Base-by-base conservation (phyloP, 768 basidiomycete genomes). In the Clitopilus passeckerianus region DNA sequence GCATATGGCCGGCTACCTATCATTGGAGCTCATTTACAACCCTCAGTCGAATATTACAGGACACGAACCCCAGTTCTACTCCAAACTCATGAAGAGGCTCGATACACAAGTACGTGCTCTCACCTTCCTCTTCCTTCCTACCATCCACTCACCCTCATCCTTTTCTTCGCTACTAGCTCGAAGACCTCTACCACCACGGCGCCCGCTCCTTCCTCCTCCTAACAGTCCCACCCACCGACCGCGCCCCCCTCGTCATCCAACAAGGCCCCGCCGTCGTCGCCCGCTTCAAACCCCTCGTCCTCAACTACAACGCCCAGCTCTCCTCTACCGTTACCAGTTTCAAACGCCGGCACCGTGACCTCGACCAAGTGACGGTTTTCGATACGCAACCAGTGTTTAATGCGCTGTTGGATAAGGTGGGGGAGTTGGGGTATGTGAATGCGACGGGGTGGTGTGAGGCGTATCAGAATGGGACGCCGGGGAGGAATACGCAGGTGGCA, bases 191-290 rank as follows among this genome's bases (percentile, higher is more conserved):
- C 66, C 56, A 67, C 1, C 66, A 72, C 43, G 86, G 85, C 18
- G 85, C 80, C 9, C 79, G 83, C 33, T 80, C 83, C 58, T 87
- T 86, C 72, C 70, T 86, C 16, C 83, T 86, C 71, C 74, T 86
- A 56, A 86, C 80, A 33, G 84, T 87, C 15, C 86, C 85, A 2
- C 84, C 84, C 1, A 74, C 78, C n/a, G 71, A 86, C 56, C 75
- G 83, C 33, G 76, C 84, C 4, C 85, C 85, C 2, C 73, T 85
- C 4, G 67, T 70, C 56, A 60, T 74, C 12, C 67, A 71, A 63
- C 73, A 75, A 79, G 82, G 69, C 59, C 71, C 60, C 59, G 67
- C 57, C 57, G 74, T 65, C 33, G 75, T 76, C 5, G 70, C 74
- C 1, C 70, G 73, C 6, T 66, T 83, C 59, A 67, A 60, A 5